Conservation (phyloP, 805 yeast genomes). For the Myxozyma neotropica region DNA sequence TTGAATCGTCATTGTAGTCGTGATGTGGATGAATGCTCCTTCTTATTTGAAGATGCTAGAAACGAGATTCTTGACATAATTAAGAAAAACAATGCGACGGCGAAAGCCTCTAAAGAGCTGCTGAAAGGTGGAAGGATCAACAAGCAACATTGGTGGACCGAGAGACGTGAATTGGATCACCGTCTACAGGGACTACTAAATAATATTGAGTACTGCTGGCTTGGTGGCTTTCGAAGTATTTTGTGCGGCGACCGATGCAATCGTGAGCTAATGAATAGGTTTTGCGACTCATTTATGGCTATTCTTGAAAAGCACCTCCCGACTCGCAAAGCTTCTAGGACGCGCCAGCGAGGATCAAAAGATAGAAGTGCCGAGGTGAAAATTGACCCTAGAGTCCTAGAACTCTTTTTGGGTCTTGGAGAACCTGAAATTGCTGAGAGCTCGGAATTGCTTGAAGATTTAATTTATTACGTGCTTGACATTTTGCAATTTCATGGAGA, state of each 20-base stretch:
- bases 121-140: conserved; percentile 45
- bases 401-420: conserved; percentile 56
- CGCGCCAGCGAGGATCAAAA: conserved; percentile 26
- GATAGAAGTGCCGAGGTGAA: conserved; percentile 36
- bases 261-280: conserved; percentile 38
- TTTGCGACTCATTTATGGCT: conserved; percentile 46
- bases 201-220: conserved; percentile 65
- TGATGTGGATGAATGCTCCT: conserved; percentile 48
- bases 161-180: conserved; percentile 62
- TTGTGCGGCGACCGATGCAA: conserved; percentile 49
- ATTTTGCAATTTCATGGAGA: conserved; percentile 64
- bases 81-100: conserved; percentile 57
- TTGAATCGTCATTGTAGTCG: conserved; percentile 53
- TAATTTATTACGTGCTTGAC: conserved; percentile 65
- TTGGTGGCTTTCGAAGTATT: conserved; percentile 74
- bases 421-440: conserved; percentile 41
- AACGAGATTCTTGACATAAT: conserved; percentile 57
- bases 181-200: conserved; percentile 56
- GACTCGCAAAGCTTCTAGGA: conserved; percentile 46
- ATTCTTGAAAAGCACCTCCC: conserved; percentile 54
- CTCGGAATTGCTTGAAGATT: conserved; percentile 58
- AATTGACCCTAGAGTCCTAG: conserved; percentile 52
- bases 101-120: conserved; percentile 23
- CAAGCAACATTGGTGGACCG: conserved; percentile 79
- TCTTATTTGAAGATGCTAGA: conserved; percentile 52